Base-by-base conservation (phyloP, 2,329 filamentous ascomycete species). In the Trichophyton simii region DNA sequence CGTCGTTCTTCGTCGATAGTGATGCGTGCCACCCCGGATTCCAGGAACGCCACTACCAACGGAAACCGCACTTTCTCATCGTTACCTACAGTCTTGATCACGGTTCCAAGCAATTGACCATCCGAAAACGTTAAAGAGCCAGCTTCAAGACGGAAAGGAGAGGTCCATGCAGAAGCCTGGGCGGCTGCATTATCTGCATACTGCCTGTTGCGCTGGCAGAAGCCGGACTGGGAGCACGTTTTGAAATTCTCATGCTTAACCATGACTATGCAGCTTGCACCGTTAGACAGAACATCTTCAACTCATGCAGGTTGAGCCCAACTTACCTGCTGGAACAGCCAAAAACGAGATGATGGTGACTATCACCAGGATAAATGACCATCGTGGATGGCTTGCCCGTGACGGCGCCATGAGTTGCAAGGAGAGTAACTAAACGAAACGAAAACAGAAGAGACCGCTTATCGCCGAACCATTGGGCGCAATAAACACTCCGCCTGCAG, bases 161-260 rank as follows among this genome's bases (percentile, higher is more conserved):
- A 86, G 66, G 79, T 79, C 88, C 90, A 96, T 31, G 80, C 79
- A 7, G 83, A 80, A 63, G 83, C 85, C 61, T 83, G 77, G 48
- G 83, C 77, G 54, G 83, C 76, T 65, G 86, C 90, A 65, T 83
- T 79, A 75, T 97, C 91, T 72, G 94, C 94, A 72, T 88, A 91
- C 44, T 84, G 88, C 72, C 94, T 86, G 77, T 97, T 97, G 66
- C 94, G 88, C 73, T 91, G 94, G 78, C 94, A 99, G 79, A 99
- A 99, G 69, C 94, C 94, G 3, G 92, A 94, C 73, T 99, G 92
- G 67, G 88, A 79, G 78, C 94, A 99, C 69, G 88, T 96, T 73
- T 97, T 99, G 82, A 97, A 99, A 74, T 95, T 91, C 69, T 96
- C 86, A 72, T 96, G 88, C 78, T 99, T 99, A 59, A 99, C 94